Evolutionary conservation across 108 stramenopile species (phyloP).

Genomic region (Cyclotella sp.): DNA sequence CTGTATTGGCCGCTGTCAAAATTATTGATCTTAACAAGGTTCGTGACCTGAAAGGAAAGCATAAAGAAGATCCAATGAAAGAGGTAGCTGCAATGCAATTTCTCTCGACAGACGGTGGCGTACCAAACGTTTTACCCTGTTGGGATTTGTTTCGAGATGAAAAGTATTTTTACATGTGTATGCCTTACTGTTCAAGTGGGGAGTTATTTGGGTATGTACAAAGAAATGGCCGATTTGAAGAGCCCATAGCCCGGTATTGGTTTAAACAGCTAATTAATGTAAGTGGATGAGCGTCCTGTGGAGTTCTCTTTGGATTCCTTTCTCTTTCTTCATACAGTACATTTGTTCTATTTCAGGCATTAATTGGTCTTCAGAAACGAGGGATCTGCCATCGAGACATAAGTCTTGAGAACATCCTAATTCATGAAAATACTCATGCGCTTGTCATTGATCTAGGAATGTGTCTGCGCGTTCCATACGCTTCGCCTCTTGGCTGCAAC

Average conservation of each 20-base stretch:
- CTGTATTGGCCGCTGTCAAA: conserved; percentile 73
- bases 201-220: conserved; percentile 83
- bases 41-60: conserved; percentile 42
- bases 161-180: conserved; percentile 75
- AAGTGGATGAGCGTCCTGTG: conserved; percentile 25
- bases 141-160: conserved; percentile 77
- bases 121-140: conserved; percentile 65
- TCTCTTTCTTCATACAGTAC: neutral
- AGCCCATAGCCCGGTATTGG: conserved; percentile 78
- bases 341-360: conserved; percentile 46
- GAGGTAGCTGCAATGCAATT: conserved; percentile 87
- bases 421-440: conserved; percentile 60
- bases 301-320: conserved; percentile 2
- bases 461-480: conserved; percentile 86
- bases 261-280: conserved; percentile 83
- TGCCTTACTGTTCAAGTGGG: conserved; percentile 85
- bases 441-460: conserved; percentile 93
- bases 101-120: conserved; percentile 44
- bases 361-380: conserved; percentile 68
- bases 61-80: conserved; percentile 86
- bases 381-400: conserved; percentile 86
- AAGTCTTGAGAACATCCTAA: conserved; percentile 80
- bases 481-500: conserved; percentile 9
- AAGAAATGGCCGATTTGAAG: conserved; percentile 72
- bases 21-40: conserved; percentile 78